Conservation (phyloP, 495 filamentous ascomycete genomes). For the Neurospora sp. region DNA sequence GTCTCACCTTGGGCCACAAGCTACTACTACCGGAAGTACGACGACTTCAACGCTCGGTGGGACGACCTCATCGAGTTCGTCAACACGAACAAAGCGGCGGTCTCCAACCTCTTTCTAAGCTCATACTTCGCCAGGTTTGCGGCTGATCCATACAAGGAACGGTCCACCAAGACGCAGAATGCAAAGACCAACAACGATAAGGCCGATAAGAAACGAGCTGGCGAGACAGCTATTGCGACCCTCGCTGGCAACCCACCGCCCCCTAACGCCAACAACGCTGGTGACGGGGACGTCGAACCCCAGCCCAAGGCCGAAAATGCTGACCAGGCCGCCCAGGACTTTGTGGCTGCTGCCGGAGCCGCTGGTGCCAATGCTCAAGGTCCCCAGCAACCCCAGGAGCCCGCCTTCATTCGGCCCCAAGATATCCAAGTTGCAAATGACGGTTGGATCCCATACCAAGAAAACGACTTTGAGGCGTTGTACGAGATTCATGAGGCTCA, state of each 20-base stretch:
- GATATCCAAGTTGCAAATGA: accelerated
- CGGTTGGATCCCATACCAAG: not conserved
- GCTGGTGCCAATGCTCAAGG: not conserved
- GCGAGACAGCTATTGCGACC: not conserved
- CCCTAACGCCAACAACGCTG: too few relatives aligned
- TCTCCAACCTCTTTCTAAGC: not conserved
- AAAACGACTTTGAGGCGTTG: not conserved
- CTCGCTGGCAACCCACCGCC: not conserved
- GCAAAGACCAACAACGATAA: not conserved
- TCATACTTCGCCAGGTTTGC: not conserved
- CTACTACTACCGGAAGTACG: not conserved
- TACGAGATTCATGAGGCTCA: not conserved
- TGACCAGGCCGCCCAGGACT: not conserved
- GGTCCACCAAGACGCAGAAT: not conserved
- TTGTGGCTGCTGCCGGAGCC: not conserved
- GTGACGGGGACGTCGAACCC: too few relatives aligned
- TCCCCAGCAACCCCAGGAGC: accelerated
- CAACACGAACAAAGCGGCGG: not conserved
- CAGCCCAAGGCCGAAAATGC: not conserved
- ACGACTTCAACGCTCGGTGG: not conserved
- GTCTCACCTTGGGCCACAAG: not conserved
- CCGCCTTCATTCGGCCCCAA: not conserved
- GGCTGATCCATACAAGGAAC: not conserved
- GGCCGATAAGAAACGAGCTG: not conserved
- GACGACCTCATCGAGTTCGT: not conserved